Evolutionary conservation across 306 rosid genomes (phyloP), one percentile per base, ranked within the genome.

Genomic region (Glycine soja): DNA sequence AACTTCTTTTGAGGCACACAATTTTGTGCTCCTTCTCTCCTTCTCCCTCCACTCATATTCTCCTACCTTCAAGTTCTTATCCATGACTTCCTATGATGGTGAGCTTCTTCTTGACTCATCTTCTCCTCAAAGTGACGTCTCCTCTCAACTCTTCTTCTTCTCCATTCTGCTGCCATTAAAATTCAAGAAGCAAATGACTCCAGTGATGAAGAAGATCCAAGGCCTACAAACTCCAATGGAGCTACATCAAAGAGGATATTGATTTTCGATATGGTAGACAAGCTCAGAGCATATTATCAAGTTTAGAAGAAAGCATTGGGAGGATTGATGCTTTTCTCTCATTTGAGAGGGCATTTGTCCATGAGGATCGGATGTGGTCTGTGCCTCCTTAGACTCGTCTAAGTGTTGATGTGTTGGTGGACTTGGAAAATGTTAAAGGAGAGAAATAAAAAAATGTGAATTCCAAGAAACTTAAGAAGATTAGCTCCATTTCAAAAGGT

Each of bases 231-330:
- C n/a, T n/a, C n/a, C n/a, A n/a, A n/a, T n/a, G n/a, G n/a, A n/a
- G n/a, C n/a, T n/a, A n/a, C n/a, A n/a, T n/a, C n/a, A n/a, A 88
- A 84, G 97, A 89, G 87, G 96, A 90, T 84, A 78, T 74, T 13
- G 92, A 95, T 70, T 85, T 67, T 79, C 81, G 75, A 15, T 93
- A 84, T 79, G 87, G 89, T 3, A 97, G 97, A 57, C 96, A 93
- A 81, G 98, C 99, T 71, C 87, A 57, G 76, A 90, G 89, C 93
- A 90, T 96, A 76, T 89, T 96, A 69, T 90, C 97, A 54, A 90
- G 99, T 86, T 87, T 96, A 67, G 97, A 96, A 82, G 98, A 89
- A 84, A 90, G 93, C 92, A 96, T 96, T 72, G 97, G 88, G 45
- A 93, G 81, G 85, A 93, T 96, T 68, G 97, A 96, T 74, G 98